Evolutionary conservation across 1,284 basidiomycete genomes (phyloP).

Genomic region (Cryptococcus sp.): DNA sequence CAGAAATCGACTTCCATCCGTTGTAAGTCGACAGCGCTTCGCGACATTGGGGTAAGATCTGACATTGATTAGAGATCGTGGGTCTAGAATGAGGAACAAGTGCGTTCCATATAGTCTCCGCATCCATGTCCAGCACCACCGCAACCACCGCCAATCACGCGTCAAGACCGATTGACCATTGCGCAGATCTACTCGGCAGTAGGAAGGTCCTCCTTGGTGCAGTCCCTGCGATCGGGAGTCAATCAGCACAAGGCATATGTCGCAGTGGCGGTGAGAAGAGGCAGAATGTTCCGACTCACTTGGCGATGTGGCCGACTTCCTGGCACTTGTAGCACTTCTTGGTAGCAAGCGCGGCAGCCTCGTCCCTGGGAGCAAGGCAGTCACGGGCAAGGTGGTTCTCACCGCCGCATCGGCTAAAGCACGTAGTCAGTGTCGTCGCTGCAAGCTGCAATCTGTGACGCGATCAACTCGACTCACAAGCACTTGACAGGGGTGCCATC

Average conservation of each 20-base stretch:
- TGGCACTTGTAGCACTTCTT: conserved; percentile 54
- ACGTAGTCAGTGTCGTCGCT: background rate
- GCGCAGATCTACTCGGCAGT: conserved; percentile 11
- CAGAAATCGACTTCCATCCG: too few species aligned
- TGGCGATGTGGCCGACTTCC: conserved; percentile 51
- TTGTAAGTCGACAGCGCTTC: too few species aligned
- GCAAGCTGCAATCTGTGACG: background rate
- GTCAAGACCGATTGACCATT: too few species aligned
- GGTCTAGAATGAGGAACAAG: too few species aligned
- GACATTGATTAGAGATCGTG: too few species aligned
- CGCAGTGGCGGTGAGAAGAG: background rate
- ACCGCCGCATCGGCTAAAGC: conserved; percentile 49
- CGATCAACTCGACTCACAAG: conserved; percentile 43
- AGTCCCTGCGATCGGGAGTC: conserved; percentile 11
- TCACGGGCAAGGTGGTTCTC: conserved; percentile 52
- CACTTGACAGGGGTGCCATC: conserved; percentile 52
- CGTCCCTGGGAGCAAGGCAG: conserved; percentile 50
- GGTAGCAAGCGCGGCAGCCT: conserved; percentile 37
- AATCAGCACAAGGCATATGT: background rate
- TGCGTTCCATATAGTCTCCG: too few species aligned
- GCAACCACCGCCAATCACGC: too few species aligned
- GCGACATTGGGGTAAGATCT: too few species aligned
- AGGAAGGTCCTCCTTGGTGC: conserved; percentile 20
- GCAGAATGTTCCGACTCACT: conserved; percentile 7
- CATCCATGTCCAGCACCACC: too few species aligned